phyloP scores from a whole-genome alignment of 2,329 filamentous ascomycete genomes.

The Colletotrichum brevisporum region DNA sequence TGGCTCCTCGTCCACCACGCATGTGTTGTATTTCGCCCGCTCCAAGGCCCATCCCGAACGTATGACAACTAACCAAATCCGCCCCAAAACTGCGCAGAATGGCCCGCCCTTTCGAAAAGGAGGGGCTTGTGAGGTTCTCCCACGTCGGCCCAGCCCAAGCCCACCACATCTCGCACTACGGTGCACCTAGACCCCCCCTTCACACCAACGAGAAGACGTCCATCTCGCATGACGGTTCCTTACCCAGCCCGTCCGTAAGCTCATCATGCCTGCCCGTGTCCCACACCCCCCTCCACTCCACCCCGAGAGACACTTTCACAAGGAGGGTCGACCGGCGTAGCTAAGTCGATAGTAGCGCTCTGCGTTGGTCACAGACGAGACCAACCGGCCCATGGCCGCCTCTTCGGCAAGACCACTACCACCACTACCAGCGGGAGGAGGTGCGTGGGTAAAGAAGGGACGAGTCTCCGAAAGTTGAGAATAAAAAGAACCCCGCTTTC shows the following conservation, averaged over 20 bases:
- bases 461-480: constrained; percentile 2
- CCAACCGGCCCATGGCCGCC: constrained; percentile 23
- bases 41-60: constrained; percentile 36
- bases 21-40: background rate
- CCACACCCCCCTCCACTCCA: constrained; percentile 20
- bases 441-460: constrained; percentile 2
- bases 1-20: background rate
- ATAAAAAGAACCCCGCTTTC: constrained; percentile 29
- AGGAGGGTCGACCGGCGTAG: constrained; percentile 21
- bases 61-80: constrained; percentile 30
- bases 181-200: background rate
- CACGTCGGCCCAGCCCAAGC: constrained; percentile 19
- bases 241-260: constrained; percentile 34
- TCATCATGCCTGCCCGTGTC: constrained; percentile 17
- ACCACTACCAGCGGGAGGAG: too few relatives aligned
- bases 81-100: constrained; percentile 8
- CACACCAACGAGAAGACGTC: constrained; percentile 38
- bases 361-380: constrained; percentile 26
- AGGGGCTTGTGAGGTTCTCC: constrained; percentile 17
- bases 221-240: constrained; percentile 38
- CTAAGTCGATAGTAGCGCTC: constrained; percentile 11
- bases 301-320: constrained; percentile 20
- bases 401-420: background rate
- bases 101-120: background rate
- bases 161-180: constrained; percentile 9